A percentile compares a stretch with the other conserved stretches of the same genome.
Conservation (phyloP, 768 basidiomycete genomes). For the Trametes gibbosa region DNA sequence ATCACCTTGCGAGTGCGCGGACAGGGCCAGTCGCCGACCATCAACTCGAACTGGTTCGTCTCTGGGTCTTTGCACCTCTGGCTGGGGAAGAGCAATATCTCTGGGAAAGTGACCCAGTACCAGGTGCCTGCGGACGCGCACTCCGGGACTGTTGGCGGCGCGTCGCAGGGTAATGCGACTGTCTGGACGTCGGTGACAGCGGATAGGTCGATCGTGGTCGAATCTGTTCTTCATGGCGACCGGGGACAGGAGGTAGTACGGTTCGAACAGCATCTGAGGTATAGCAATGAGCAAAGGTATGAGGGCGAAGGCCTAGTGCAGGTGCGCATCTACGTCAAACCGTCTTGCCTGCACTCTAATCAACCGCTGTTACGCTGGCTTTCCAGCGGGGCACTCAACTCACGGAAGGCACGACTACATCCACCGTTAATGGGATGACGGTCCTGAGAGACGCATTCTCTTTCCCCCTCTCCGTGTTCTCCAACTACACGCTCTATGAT, state of each 20-base stretch:
- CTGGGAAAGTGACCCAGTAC: slow-evolving; percentile 58
- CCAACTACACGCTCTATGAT: slow-evolving; percentile 17
- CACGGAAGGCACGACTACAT: slow-evolving; percentile 41
- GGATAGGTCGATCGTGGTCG: slow-evolving; percentile 51
- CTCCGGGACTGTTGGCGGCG: slow-evolving; percentile 42
- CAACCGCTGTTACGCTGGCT: background rate
- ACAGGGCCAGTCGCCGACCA: slow-evolving; percentile 55
- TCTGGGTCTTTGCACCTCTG: slow-evolving; percentile 64
- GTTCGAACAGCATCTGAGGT: slow-evolving; percentile 50
- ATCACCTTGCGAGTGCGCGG: slow-evolving; percentile 70
- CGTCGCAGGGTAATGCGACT: slow-evolving; percentile 41
- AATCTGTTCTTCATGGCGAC: slow-evolving; percentile 59
- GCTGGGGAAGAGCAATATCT: slow-evolving; percentile 59
- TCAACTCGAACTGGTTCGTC: slow-evolving; percentile 72
- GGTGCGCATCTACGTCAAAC: slow-evolving; percentile 22
- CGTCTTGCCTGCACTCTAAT: background rate
- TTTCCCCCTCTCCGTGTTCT: slow-evolving; percentile 45
- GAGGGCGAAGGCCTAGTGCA: slow-evolving; percentile 40
- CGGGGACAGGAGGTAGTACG: slow-evolving; percentile 47
- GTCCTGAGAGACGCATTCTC: slow-evolving; percentile 44
- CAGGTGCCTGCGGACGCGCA: slow-evolving; percentile 51
- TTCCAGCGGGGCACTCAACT: slow-evolving; percentile 45
- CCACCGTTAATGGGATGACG: slow-evolving; percentile 41
- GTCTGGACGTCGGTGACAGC: slow-evolving; percentile 55
- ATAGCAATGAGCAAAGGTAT: slow-evolving; percentile 57